phyloP scores from a whole-genome alignment of 164 flowering plant species.

The Akebia trifoliata region DNA sequence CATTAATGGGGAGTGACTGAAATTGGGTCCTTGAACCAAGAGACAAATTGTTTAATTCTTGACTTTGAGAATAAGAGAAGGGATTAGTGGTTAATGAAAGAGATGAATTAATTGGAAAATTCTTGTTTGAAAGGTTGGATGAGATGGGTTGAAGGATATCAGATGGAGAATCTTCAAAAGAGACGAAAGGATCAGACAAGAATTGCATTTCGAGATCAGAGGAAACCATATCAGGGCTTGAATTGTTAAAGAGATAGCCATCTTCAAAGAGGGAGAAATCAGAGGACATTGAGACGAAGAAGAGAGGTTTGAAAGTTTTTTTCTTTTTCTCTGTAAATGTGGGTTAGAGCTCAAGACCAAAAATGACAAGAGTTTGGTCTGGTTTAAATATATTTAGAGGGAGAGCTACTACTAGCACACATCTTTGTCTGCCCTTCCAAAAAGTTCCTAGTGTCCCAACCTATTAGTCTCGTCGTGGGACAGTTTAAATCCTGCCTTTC shows the following conservation, averaged over 20 bases:
- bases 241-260: conserved; percentile 17
- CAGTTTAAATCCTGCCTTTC: too few relatives aligned
- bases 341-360: too few relatives aligned
- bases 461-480: too few relatives aligned
- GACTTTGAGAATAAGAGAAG: too few relatives aligned
- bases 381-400: too few relatives aligned
- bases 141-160: conserved; percentile 23
- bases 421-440: too few relatives aligned
- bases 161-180: conserved; percentile 33
- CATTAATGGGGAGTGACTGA: conserved; percentile 18
- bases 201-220: conserved; percentile 28
- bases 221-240: conserved; percentile 19
- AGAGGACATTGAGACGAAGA: conserved; percentile 60
- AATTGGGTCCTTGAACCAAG: conserved; percentile 21
- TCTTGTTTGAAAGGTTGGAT: conserved; percentile 8
- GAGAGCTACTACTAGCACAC: too few relatives aligned
- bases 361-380: too few relatives aligned
- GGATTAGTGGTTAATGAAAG: too few relatives aligned
- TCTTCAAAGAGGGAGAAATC: conserved; percentile 37
- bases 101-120: conserved; percentile 17
- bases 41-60: conserved; percentile 37
- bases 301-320: too few relatives aligned
- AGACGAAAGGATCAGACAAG: conserved; percentile 38
- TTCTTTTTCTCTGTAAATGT: too few relatives aligned
- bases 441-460: too few relatives aligned